Evolutionary conservation across 2,329 filamentous ascomycete species (phyloP), one percentile per base, ranked within the genome.

Genomic region (Xylaria multiplex): DNA sequence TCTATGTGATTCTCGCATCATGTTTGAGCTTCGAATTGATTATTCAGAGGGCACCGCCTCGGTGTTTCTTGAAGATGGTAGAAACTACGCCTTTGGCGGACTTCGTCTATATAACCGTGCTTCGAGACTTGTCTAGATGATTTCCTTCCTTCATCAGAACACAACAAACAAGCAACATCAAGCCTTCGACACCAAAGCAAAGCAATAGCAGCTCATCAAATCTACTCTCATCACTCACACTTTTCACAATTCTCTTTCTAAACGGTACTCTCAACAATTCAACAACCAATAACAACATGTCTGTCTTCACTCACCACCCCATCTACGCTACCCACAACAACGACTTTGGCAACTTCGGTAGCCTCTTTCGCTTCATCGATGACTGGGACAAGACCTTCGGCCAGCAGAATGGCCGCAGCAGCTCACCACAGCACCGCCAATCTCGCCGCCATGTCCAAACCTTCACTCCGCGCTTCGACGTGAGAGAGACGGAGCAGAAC

Each of bases 391-490:
- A 79, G 75, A 88, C 88, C 79, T 62, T 64, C 59, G 81, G 79
- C 52, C 79, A 83, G 32, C 67, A 70, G 55, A 62, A 43, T 43
- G 22, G 48, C 35, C 64, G 68, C 46, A 63, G 64, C 32, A 57
- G 35, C 32, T 58, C 64, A 30, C 45, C 30, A 40, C 61, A 55
- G 30, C 14, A 42, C 32, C 68, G 54, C 37, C 63, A 65, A 24
- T 35, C 52, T 62, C 70, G 69, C 40, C 67, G 66, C 62, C 27
- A 30, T 30, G 46, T 43, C 32, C 67, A 45, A 30, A 62, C 86
- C 75, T 94, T 93, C 85, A 85, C 87, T 64, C 92, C 92, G 61
- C 91, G 89, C 79, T 95, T 95, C 75, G 92, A 95, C 74, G 84
- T 94, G 68, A 89, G 87, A 77, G 92, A 96, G 81, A 86, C 85